Conservation (phyloP, 2,329 filamentous ascomycete genomes). For the Aspergillus sp. region DNA sequence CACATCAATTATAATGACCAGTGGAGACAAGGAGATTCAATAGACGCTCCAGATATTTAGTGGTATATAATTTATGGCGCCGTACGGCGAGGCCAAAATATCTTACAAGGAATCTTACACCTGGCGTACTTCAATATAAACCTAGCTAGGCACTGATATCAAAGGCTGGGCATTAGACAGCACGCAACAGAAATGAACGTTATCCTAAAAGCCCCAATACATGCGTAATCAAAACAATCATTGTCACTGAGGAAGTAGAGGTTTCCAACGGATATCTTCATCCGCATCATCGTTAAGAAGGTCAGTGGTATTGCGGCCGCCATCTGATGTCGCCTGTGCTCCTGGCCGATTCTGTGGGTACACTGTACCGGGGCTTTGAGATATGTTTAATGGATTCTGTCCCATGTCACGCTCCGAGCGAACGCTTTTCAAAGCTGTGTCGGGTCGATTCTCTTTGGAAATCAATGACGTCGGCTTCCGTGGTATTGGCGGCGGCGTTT, state of each 20-base stretch:
- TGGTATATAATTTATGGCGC: too few relatives aligned
- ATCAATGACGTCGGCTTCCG: conserved; percentile 49
- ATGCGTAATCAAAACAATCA: background rate
- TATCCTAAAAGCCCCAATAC: too few relatives aligned
- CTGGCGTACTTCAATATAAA: too few relatives aligned
- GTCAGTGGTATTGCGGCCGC: conserved; percentile 5
- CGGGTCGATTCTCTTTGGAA: conserved; percentile 5
- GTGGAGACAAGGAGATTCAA: too few relatives aligned
- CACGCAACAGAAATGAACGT: too few relatives aligned
- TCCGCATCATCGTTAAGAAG: conserved; percentile 18
- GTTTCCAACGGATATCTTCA: conserved; percentile 24
- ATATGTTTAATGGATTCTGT: background rate
- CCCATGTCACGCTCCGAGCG: background rate
- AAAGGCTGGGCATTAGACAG: too few relatives aligned
- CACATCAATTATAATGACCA: too few relatives aligned
- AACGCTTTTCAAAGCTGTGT: background rate
- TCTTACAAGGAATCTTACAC: too few relatives aligned
- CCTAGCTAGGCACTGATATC: too few relatives aligned
- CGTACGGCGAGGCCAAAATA: too few relatives aligned
- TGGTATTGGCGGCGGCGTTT: conserved; percentile 50
- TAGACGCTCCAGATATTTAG: too few relatives aligned
- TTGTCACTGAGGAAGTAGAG: conserved; percentile 17
- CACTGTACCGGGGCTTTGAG: background rate
- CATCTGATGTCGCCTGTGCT: background rate
- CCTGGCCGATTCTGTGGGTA: background rate